A percentile compares a stretch with the other conserved stretches of the same genome.
phyloP scores from a whole-genome alignment of 2,329 filamentous ascomycete species.

The Penicillium sp. region DNA sequence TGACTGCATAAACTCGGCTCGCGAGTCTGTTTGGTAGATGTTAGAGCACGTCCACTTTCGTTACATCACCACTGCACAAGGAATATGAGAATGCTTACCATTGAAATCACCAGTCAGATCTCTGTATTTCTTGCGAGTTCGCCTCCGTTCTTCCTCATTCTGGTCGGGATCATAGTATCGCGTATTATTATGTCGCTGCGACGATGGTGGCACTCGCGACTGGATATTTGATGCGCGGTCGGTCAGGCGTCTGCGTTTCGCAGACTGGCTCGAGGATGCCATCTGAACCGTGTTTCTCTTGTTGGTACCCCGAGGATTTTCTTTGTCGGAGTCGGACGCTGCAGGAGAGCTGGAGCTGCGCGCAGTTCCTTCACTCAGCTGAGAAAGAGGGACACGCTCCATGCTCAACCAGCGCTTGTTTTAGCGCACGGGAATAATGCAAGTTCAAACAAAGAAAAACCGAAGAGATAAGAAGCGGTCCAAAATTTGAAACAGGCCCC shows the following conservation, averaged over 20 bases:
- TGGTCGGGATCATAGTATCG: slow-evolving; percentile 79
- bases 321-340: slow-evolving; percentile 50
- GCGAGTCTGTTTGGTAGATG: slow-evolving; percentile 56
- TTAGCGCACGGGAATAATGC: slow-evolving; percentile 14
- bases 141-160: slow-evolving; percentile 68
- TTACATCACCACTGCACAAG: neutral
- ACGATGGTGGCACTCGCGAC: slow-evolving; percentile 27
- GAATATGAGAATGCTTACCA: slow-evolving; percentile 41
- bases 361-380: slow-evolving; percentile 14
- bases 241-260: slow-evolving; percentile 48
- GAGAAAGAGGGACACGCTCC: slow-evolving; percentile 23
- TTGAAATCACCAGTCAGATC: slow-evolving; percentile 63
- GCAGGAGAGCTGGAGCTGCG: slow-evolving; percentile 23
- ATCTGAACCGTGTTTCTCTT: slow-evolving; percentile 30
- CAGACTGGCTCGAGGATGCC: slow-evolving; percentile 18
- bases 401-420: slow-evolving; percentile 24
- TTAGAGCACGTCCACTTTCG: neutral
- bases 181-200: slow-evolving; percentile 41
- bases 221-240: slow-evolving; percentile 32
- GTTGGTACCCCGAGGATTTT: slow-evolving; percentile 47
- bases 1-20: slow-evolving; percentile 66
- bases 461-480: slow-evolving; percentile 1
- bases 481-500: neutral
- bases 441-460: slow-evolving; percentile 5
- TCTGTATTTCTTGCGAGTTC: slow-evolving; percentile 67